Conservation (phyloP, 768 basidiomycete genomes). For the Filobasidium floriforme region DNA sequence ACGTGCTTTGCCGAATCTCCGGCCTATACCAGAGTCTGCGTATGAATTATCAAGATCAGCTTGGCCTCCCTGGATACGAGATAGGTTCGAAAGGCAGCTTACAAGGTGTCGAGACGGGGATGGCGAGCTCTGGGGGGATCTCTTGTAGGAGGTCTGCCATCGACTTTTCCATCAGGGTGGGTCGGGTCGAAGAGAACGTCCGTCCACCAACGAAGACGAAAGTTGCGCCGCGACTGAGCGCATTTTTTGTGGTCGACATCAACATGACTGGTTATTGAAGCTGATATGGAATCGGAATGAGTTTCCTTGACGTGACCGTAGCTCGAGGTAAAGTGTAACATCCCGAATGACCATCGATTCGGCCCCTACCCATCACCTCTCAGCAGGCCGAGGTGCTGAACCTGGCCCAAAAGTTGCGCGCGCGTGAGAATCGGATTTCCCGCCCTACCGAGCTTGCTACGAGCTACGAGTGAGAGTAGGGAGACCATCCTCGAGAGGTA, state of each 20-base stretch:
- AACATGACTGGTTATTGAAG: neutral
- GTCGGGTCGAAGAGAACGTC: conserved; percentile 8
- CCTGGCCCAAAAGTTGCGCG: no score
- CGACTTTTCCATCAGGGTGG: neutral
- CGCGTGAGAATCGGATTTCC: no score
- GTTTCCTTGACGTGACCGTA: no score
- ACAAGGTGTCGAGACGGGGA: neutral
- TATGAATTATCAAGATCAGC: neutral
- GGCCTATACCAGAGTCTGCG: neutral
- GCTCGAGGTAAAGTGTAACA: no score
- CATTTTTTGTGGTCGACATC: conserved; percentile 2
- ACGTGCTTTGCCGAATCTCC: neutral
- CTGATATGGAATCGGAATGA: neutral
- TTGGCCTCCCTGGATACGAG: neutral
- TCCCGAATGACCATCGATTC: no score
- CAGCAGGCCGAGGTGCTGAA: no score
- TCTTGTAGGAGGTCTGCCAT: conserved; percentile 19
- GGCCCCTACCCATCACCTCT: no score
- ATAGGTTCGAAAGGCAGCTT: conserved; percentile 25
- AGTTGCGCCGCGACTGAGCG: neutral
- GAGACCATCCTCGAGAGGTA: no score
- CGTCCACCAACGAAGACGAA: conserved; percentile 6
- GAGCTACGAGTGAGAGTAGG: no score
- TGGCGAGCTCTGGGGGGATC: conserved; percentile 12
- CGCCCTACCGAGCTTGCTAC: no score